Evolutionary conservation across 768 basidiomycete species (phyloP).

Genomic region (Russula virescens): DNA sequence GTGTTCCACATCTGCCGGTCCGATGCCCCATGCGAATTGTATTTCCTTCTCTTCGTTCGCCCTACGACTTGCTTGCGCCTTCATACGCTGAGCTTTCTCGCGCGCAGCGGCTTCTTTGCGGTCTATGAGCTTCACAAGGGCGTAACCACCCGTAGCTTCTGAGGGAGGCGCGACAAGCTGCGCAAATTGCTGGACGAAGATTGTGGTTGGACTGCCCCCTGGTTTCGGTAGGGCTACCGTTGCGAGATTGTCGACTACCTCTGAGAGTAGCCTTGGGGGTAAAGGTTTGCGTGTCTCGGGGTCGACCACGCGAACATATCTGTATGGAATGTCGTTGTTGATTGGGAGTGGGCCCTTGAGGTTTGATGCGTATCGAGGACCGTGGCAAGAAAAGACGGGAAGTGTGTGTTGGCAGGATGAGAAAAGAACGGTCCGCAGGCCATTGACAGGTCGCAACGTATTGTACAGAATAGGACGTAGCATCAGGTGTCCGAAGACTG

Average conservation of each 20-base stretch:
- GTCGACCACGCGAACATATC: constrained; percentile 23
- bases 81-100: constrained; percentile 14
- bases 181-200: constrained; percentile 11
- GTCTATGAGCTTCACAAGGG: constrained; percentile 21
- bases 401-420: neutral
- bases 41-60: constrained; percentile 32
- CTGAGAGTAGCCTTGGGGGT: constrained; percentile 14
- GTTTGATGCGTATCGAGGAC: constrained; percentile 6
- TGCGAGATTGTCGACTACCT: constrained; percentile 14
- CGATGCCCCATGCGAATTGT: constrained; percentile 35
- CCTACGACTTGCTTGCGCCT: constrained; percentile 12
- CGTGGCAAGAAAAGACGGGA: neutral
- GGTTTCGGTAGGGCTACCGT: constrained; percentile 1
- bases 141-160: constrained; percentile 18
- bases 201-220: neutral
- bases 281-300: constrained; percentile 19
- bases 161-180: constrained; percentile 23
- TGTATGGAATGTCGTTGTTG: constrained; percentile 21
- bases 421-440: neutral
- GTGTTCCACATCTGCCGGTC: constrained; percentile 33
- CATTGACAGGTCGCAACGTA: neutral
- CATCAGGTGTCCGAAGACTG: constrained; percentile 4
- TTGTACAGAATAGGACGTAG: neutral
- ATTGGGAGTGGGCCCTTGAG: constrained; percentile 13
- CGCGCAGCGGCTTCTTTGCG: constrained; percentile 11